Conservation (phyloP, 208 protist species). For the Acanthamoeba castellanii region DNA sequence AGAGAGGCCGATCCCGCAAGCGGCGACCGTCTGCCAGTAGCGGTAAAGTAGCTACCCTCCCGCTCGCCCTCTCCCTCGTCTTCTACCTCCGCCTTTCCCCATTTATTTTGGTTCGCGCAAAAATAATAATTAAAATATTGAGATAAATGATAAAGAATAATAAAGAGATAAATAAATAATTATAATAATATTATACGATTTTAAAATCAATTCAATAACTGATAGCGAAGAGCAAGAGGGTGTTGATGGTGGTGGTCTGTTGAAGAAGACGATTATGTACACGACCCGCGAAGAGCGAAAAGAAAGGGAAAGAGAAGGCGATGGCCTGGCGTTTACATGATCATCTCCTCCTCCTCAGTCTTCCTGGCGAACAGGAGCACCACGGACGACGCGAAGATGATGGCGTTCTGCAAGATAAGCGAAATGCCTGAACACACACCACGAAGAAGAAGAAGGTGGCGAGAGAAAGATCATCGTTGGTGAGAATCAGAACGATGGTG, state of each 20-base stretch:
- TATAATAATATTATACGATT: too few relatives aligned
- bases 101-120: conserved; percentile 30
- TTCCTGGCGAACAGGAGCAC: conserved; percentile 26
- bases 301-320: too few relatives aligned
- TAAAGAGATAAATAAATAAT: too few relatives aligned
- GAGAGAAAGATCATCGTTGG: background rate
- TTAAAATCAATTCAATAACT: too few relatives aligned
- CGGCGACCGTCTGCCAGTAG: conserved; percentile 55
- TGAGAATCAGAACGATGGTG: too few relatives aligned
- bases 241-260: too few relatives aligned
- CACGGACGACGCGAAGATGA: conserved; percentile 26
- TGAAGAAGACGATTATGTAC: too few relatives aligned
- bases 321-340: background rate
- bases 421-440: conserved; percentile 8
- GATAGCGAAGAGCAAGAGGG: too few relatives aligned
- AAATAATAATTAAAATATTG: too few relatives aligned
- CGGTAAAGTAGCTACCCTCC: background rate
- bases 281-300: too few relatives aligned
- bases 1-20: conserved; percentile 20
- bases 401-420: conserved; percentile 19
- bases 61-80: background rate
- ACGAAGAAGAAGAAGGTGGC: background rate
- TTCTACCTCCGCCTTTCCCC: background rate
- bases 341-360: conserved; percentile 43
- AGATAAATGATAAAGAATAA: too few relatives aligned